Conservation (phyloP, 2,329 filamentous ascomycete species). For the Fusarium piperis region DNA sequence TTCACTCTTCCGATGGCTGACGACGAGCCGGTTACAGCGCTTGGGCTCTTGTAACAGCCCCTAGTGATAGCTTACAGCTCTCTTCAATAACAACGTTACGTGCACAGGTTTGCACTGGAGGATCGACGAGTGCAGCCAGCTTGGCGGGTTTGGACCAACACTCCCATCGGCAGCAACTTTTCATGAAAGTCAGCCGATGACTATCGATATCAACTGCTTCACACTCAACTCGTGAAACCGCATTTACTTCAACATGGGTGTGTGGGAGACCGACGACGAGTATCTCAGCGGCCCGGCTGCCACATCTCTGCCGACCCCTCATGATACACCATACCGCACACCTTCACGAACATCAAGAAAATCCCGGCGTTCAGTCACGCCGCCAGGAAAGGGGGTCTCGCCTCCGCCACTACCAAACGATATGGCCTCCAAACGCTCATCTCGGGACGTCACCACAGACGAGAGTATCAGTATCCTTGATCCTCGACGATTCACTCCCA, state of each 20-base stretch:
- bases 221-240: not conserved
- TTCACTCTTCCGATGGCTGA: slow-evolving; percentile 10
- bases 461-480: slow-evolving; percentile 82
- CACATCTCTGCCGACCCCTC: slow-evolving; percentile 73
- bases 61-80: slow-evolving; percentile 5
- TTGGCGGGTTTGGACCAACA: not conserved
- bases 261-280: slow-evolving; percentile 73
- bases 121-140: not conserved
- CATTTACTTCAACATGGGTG: slow-evolving; percentile 55
- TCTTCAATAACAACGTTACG: slow-evolving; percentile 7
- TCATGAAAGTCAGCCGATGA: not conserved
- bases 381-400: slow-evolving; percentile 67
- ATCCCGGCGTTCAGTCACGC: slow-evolving; percentile 74
- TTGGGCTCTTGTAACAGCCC: slow-evolving; percentile 2
- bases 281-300: slow-evolving; percentile 62
- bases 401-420: slow-evolving; percentile 61
- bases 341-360: slow-evolving; percentile 70
- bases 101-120: slow-evolving; percentile 32
- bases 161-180: not conserved
- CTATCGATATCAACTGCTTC: not conserved
- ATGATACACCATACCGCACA: slow-evolving; percentile 76
- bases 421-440: slow-evolving; percentile 60
- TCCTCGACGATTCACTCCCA: slow-evolving; percentile 92
- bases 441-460: slow-evolving; percentile 69
- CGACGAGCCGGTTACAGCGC: slow-evolving; percentile 5